Conservation (phyloP, 2,329 filamentous ascomycete genomes). For the Paraphoma chrysanthemicola region DNA sequence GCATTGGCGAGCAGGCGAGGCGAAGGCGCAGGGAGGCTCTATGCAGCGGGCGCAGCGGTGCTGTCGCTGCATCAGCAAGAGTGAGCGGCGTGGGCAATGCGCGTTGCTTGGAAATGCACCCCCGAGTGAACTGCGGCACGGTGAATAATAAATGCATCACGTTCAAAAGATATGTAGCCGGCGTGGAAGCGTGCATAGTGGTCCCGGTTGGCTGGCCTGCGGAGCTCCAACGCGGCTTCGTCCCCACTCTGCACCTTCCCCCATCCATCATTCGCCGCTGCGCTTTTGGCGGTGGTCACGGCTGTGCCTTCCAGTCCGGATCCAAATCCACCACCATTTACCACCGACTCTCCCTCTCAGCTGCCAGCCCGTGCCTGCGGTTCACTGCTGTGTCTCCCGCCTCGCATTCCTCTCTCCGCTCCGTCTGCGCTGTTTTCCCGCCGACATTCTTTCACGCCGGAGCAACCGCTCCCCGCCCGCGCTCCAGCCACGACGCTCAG, state of each 20-base stretch:
- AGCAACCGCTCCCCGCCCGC: conserved; percentile 12
- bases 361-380: too few relatives aligned
- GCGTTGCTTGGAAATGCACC: conserved; percentile 13
- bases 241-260: conserved; percentile 19
- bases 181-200: not conserved
- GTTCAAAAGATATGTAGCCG: too few relatives aligned
- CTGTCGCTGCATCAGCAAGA: conserved; percentile 1
- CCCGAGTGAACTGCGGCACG: too few relatives aligned
- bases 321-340: conserved; percentile 8
- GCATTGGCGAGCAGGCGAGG: conserved; percentile 5
- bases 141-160: too few relatives aligned
- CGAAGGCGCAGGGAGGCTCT: not conserved
- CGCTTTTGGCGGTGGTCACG: conserved; percentile 18
- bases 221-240: conserved; percentile 12
- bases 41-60: not conserved
- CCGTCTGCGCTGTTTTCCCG: conserved; percentile 13
- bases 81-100: not conserved
- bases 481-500: conserved; percentile 30
- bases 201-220: conserved; percentile 4
- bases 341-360: conserved; percentile 1
- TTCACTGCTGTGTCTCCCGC: not conserved
- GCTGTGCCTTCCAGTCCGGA: conserved; percentile 20
- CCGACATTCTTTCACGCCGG: conserved; percentile 36
- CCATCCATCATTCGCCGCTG: conserved; percentile 32
- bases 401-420: not conserved